These are phyloP conservation scores for Aspergillus piperis DNA, from an alignment of 2,329 filamentous ascomycete species.

Conservation along the genomic window DNA sequence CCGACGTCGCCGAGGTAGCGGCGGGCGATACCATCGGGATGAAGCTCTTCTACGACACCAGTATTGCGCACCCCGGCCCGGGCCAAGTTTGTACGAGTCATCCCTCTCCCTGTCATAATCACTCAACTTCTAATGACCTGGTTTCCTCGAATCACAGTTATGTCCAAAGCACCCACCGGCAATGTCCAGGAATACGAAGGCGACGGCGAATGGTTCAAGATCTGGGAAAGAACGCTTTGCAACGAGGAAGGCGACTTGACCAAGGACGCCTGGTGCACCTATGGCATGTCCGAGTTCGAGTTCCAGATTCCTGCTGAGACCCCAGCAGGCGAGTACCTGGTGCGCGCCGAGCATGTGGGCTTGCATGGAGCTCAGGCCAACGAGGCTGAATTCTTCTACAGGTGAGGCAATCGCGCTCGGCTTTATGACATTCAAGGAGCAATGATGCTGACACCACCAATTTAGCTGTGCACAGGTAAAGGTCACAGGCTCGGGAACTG, in stretches of 20 bases:
- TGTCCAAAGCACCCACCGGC: slow-evolving; percentile 22
- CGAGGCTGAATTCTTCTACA: slow-evolving; percentile 53
- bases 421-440: not conserved
- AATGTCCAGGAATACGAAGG: slow-evolving; percentile 24
- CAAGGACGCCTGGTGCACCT: slow-evolving; percentile 20
- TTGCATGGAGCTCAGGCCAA: slow-evolving; percentile 47
- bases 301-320: slow-evolving; percentile 47
- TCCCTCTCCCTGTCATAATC: not conserved
- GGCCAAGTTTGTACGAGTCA: slow-evolving; percentile 20
- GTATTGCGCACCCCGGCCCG: slow-evolving; percentile 20
- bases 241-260: slow-evolving; percentile 17
- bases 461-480: slow-evolving; percentile 41
- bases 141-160: not conserved
- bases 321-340: slow-evolving; percentile 52
- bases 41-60: slow-evolving; percentile 18
- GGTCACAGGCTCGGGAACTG: slow-evolving; percentile 47
- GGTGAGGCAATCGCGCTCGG: slow-evolving; percentile 21
- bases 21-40: slow-evolving; percentile 21
- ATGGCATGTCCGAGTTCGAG: slow-evolving; percentile 13
- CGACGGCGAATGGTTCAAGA: slow-evolving; percentile 28
- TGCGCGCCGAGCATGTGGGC: slow-evolving; percentile 53
- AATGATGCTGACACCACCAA: not conserved
- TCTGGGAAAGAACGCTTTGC: slow-evolving; percentile 23
- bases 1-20: slow-evolving; percentile 19
- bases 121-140: too few relatives aligned